Evolutionary conservation across 2,329 filamentous ascomycete genomes (phyloP).

Genomic region (Aspergillus sp.): DNA sequence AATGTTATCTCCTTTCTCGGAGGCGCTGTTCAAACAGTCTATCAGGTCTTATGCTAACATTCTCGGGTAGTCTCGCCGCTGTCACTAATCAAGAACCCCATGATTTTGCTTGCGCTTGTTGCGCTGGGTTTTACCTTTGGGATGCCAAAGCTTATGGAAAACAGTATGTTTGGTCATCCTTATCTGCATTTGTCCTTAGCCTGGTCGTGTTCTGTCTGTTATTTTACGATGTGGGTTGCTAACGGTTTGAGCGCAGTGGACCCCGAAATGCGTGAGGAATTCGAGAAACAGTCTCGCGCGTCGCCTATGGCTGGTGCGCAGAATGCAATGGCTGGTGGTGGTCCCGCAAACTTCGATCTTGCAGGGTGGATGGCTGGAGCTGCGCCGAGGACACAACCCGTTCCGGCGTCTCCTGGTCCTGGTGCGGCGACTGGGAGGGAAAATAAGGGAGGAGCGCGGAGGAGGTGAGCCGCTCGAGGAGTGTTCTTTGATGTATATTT

Average conservation of each 20-base stretch:
- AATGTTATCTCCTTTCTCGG: constrained; percentile 5
- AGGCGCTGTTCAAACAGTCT: too few relatives aligned
- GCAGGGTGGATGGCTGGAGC: constrained; percentile 67
- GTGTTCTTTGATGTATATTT: background rate
- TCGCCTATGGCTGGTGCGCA: constrained; percentile 63
- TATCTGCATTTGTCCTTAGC: background rate
- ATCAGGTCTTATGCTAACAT: background rate
- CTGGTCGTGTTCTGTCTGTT: background rate
- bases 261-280: constrained; percentile 90
- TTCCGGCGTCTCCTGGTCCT: constrained; percentile 20
- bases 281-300: constrained; percentile 82
- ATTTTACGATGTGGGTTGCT: background rate
- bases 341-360: constrained; percentile 64
- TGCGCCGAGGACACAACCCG: constrained; percentile 21
- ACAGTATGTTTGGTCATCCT: constrained; percentile 64
- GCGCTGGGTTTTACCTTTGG: constrained; percentile 82
- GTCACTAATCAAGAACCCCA: constrained; percentile 84
- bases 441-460: constrained; percentile 3
- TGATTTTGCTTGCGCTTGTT: constrained; percentile 89
- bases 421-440: constrained; percentile 30
- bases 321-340: constrained; percentile 60
- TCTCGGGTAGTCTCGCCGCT: constrained; percentile 67
- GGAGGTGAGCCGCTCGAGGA: background rate
- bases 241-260: constrained; percentile 66
- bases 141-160: constrained; percentile 93